Evolutionary conservation across 495 filamentous ascomycete genomes (phyloP).

Genomic region (Hyaloscypha finlandica): DNA sequence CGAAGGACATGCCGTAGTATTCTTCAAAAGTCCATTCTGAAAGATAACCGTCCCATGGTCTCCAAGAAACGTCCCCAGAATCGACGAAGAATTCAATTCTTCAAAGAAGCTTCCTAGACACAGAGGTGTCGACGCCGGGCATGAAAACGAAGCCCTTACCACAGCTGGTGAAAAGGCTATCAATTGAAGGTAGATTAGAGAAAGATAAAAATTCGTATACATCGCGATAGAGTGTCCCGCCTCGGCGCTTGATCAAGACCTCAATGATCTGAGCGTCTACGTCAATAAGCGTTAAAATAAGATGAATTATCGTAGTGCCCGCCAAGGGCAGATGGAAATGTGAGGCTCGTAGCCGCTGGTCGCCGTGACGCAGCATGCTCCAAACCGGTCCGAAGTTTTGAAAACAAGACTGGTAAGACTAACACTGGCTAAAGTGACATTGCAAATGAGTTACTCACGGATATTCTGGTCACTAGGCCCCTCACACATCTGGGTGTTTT

Average conservation of each 20-base stretch:
- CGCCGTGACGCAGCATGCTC: neutral
- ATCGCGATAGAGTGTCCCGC: neutral
- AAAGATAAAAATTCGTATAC: slow-evolving; percentile 3
- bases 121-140: neutral
- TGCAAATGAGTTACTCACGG: neutral
- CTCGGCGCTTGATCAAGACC: slow-evolving; percentile 10
- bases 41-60: slow-evolving; percentile 23
- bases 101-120: slow-evolving; percentile 19
- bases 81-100: slow-evolving; percentile 3
- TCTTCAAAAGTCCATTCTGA: slow-evolving; percentile 25
- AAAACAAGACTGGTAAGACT: neutral
- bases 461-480: neutral
- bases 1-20: slow-evolving; percentile 33
- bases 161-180: neutral
- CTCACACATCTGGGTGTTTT: neutral
- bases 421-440: slow-evolving; percentile 8
- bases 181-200: neutral
- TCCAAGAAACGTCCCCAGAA: slow-evolving; percentile 16
- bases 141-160: slow-evolving; percentile 2
- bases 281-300: neutral
- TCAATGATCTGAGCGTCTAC: neutral
- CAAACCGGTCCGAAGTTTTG: neutral
- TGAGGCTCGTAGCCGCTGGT: slow-evolving; percentile 2
- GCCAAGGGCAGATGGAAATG: neutral
- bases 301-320: neutral